phyloP scores from a whole-genome alignment of 768 basidiomycete species.

The Exidia glandulosa region DNA sequence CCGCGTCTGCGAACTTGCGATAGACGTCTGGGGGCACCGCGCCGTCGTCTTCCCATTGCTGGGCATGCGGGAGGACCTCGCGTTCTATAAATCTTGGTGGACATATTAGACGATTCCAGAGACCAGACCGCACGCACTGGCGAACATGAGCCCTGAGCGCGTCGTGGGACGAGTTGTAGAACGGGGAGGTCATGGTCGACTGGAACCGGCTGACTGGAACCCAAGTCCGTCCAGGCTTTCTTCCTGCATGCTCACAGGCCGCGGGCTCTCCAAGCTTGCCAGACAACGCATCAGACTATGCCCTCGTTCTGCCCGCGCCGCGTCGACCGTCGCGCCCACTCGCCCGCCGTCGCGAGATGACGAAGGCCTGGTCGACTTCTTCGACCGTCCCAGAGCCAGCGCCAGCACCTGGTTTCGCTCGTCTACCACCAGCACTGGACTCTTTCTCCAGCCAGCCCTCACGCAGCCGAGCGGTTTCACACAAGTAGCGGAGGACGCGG shows the following conservation, averaged over 20 bases:
- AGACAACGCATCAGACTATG: too few species aligned
- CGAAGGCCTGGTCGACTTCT: constrained; percentile 51
- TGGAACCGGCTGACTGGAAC: too few species aligned
- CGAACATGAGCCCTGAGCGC: background rate
- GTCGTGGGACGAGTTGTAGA: background rate
- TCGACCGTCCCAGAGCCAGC: constrained; percentile 61
- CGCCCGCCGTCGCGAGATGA: constrained; percentile 59
- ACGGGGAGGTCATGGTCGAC: too few species aligned
- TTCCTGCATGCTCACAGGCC: too few species aligned
- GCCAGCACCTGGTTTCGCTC: constrained; percentile 15
- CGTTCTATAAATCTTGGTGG: constrained; percentile 2
- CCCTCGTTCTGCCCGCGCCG: too few species aligned
- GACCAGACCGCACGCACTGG: background rate
- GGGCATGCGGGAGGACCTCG: constrained; percentile 5
- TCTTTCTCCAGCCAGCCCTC: constrained; percentile 74
- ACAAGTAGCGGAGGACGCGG: constrained; percentile 65
- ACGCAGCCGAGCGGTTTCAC: constrained; percentile 58
- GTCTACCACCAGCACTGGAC: constrained; percentile 52
- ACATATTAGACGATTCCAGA: background rate
- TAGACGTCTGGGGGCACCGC: constrained; percentile 2
- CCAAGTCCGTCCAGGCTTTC: too few species aligned
- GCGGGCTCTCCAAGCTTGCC: too few species aligned
- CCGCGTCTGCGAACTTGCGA: background rate
- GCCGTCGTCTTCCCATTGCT: constrained; percentile 7
- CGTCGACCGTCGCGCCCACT: too few species aligned